Evolutionary conservation across 2,329 filamentous ascomycete species (phyloP), one percentile per base, ranked within the genome.

Genomic region (Biscogniauxia marginata): DNA sequence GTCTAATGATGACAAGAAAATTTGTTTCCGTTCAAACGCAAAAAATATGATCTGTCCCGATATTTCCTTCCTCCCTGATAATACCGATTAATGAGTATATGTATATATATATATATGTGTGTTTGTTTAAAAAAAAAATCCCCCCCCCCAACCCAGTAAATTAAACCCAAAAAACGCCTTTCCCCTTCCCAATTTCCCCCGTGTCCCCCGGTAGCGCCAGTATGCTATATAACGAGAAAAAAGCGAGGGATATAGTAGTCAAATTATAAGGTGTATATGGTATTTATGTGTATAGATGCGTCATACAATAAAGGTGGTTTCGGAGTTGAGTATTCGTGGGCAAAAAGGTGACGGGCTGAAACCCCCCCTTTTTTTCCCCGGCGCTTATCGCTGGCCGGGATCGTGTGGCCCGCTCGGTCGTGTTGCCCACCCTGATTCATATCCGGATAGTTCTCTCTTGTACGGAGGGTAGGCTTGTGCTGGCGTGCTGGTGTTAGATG

Each of bases 351-450:
- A 23, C 4, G 44, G 20, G 8, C 46, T 45, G 9, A n/a, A 3
- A n/a, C 44, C 21, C 34, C 22, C 18, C 19, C 8, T 30, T 50
- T n/a, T 49, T 8, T 21, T 49, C 30, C n/a, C 30, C n/a, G n/a
- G 25, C 39, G 7, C 21, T 63, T 47, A 68, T 21, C 63, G 64
- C 30, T 63, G 62, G 43, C 59, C 55, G 18, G 64, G 56, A 55
- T 68, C 63, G 23, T 63, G 61, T 24, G 61, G 54, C 9, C 53
- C 54, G 19, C 53, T 57, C 7, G 68, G 61, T 46, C 68, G 68
- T 1, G 70, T 71, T 11, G 68, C 73, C 74, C 74, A 76, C 6
- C 74, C 73, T 7, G 70, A 70, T 57, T 75, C 74, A 54, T 75
- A 73, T 0, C 70, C 30, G 30, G 30, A 39, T 16, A 39, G 63